Percentiles rank a stretch among this genome's conserved stretches.
Evolutionary conservation across 371 early-diverging fungal genomes (phyloP).

Genomic region (Sporodiniella umbellata): DNA sequence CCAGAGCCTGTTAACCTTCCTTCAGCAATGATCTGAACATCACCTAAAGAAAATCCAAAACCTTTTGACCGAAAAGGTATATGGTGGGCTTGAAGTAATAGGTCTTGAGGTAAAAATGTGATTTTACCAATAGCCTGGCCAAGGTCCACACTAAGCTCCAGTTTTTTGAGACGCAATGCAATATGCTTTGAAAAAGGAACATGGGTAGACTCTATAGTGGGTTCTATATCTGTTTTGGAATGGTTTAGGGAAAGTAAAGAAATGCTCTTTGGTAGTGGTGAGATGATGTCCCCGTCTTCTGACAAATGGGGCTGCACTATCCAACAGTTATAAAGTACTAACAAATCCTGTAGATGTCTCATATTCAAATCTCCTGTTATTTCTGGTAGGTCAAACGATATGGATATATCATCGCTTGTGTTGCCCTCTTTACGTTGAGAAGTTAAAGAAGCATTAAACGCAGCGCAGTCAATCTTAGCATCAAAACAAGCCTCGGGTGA

Average conservation of each 20-base stretch:
- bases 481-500: slow-evolving; percentile 80
- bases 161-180: slow-evolving; percentile 43
- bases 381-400: slow-evolving; percentile 58
- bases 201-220: not conserved
- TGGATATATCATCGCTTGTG: slow-evolving; percentile 52
- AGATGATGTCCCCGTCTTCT: not conserved
- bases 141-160: slow-evolving; percentile 63
- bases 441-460: slow-evolving; percentile 58
- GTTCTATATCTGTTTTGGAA: not conserved
- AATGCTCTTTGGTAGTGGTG: not conserved
- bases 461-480: slow-evolving; percentile 56
- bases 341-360: slow-evolving; percentile 75
- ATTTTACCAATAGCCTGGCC: slow-evolving; percentile 78
- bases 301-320: slow-evolving; percentile 29
- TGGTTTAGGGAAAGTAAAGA: not conserved
- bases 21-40: slow-evolving; percentile 46
- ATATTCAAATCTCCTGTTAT: slow-evolving; percentile 63
- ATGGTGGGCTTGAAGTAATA: slow-evolving; percentile 44
- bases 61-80: slow-evolving; percentile 45
- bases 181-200: slow-evolving; percentile 52
- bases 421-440: slow-evolving; percentile 35
- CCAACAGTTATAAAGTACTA: slow-evolving; percentile 71
- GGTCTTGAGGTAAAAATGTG: slow-evolving; percentile 41
- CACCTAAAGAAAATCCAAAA: slow-evolving; percentile 36
- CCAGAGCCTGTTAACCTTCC: slow-evolving; percentile 59